A percentile compares a stretch with the other conserved stretches of the same genome.
phyloP scores from a whole-genome alignment of 164 flowering plant genomes.

The Euptelea pleiosperma region DNA sequence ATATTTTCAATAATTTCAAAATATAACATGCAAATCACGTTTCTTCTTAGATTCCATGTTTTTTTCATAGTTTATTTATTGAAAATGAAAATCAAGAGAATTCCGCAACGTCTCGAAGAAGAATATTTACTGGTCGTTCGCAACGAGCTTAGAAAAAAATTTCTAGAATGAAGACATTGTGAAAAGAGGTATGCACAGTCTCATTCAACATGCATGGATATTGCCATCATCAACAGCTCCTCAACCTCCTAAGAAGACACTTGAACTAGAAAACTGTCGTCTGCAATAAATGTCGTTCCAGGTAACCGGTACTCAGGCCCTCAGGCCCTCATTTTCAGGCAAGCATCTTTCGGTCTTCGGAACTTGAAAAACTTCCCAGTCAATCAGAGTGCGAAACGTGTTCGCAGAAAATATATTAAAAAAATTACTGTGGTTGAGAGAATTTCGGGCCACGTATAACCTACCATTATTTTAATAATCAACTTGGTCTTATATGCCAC shows the following conservation, averaged over 20 bases:
- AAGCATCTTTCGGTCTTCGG: not conserved
- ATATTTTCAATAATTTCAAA: too few relatives aligned
- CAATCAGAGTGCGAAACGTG: not conserved
- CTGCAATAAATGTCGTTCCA: constrained; percentile 4
- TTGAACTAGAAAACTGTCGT: not conserved
- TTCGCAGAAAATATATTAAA: not conserved
- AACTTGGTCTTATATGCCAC: not conserved
- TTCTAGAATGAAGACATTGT: too few relatives aligned
- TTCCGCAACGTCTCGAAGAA: too few relatives aligned
- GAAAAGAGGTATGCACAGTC: too few relatives aligned
- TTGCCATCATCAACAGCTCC: not conserved
- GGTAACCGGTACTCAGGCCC: too few relatives aligned
- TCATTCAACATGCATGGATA: not conserved
- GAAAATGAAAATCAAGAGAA: too few relatives aligned
- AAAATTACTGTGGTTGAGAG: not conserved
- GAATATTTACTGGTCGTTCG: too few relatives aligned
- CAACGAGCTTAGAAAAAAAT: too few relatives aligned
- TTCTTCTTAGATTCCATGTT: too few relatives aligned
- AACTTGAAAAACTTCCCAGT: constrained; percentile 1
- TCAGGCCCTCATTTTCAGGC: constrained; percentile 3
- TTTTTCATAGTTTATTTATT: too few relatives aligned
- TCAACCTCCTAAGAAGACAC: constrained; percentile 1
- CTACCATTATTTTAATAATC: not conserved
- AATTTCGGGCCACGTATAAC: not conserved
- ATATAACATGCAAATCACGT: too few relatives aligned